Evolutionary conservation across 176 grass and related monocot species (phyloP).

Genomic region (Echinochloa phyllopogon): DNA sequence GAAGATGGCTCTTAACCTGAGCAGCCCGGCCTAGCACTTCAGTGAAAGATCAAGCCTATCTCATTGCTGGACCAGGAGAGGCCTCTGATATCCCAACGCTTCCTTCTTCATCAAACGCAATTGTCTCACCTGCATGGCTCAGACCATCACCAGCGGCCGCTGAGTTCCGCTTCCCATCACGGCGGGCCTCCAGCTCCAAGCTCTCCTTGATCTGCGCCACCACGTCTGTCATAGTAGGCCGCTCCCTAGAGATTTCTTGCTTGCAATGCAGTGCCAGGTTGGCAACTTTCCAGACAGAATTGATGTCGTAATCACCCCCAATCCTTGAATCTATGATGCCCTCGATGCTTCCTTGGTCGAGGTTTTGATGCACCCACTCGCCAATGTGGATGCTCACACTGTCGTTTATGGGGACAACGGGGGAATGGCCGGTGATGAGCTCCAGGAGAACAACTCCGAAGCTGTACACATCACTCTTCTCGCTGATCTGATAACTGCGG

Average conservation of each 20-base stretch:
- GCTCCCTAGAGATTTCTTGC: constrained; percentile 10
- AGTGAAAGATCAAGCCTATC: not conserved
- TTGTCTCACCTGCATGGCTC: too few species aligned
- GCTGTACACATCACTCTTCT: constrained; percentile 56
- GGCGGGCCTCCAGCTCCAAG: constrained; percentile 15
- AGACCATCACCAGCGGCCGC: not conserved
- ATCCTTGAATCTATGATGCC: constrained; percentile 39
- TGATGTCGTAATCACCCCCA: constrained; percentile 32
- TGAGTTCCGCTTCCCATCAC: not conserved
- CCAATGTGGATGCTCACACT: constrained; percentile 41
- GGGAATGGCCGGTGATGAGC: constrained; percentile 45
- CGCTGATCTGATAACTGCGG: constrained; percentile 32
- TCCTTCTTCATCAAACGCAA: not conserved
- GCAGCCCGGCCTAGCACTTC: not conserved
- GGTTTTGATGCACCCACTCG: constrained; percentile 50
- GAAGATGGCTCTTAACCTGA: not conserved
- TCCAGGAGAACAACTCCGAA: constrained; percentile 43
- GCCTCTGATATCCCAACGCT: not conserved
- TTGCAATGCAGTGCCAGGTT: constrained; percentile 43
- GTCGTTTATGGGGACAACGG: constrained; percentile 24
- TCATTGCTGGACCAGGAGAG: constrained; percentile 9
- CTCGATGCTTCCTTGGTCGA: constrained; percentile 16
- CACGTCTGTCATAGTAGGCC: constrained; percentile 34
- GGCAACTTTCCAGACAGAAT: constrained; percentile 34
- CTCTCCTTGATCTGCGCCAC: constrained; percentile 32